These are phyloP conservation scores for Chrysanthemum seticuspe DNA, from an alignment of 129 eudicot species.

Conservation along the genomic window DNA sequence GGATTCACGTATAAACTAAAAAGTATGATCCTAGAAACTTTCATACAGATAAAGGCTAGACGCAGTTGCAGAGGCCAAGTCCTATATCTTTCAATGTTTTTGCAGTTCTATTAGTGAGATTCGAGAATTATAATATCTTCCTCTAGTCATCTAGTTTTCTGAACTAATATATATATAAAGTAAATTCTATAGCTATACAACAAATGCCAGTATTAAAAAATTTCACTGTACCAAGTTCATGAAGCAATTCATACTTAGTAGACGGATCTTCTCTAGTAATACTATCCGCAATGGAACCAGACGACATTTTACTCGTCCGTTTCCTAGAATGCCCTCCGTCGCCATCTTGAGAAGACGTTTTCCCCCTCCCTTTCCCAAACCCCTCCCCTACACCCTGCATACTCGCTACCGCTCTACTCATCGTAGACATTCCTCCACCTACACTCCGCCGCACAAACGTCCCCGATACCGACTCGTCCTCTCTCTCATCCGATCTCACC, in stretches of 20 bases:
- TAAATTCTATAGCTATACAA: background rate
- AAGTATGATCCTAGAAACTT: background rate
- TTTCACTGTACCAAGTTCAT: constrained; percentile 76
- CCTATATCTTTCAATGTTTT: background rate
- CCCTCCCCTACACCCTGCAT: constrained; percentile 82
- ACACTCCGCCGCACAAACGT: constrained; percentile 60
- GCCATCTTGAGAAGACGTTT: constrained; percentile 27
- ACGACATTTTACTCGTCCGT: constrained; percentile 64
- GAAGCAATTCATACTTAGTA: constrained; percentile 88
- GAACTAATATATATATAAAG: constrained; percentile 6
- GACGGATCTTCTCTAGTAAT: constrained; percentile 89
- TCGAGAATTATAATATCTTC: constrained; percentile 1
- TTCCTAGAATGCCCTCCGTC: constrained; percentile 49
- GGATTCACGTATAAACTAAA: background rate
- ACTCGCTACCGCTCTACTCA: constrained; percentile 96
- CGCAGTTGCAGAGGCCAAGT: background rate
- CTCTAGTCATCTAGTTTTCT: background rate
- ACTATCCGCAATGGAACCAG: constrained; percentile 83
- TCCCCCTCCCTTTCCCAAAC: constrained; percentile 58
- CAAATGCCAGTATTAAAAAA: background rate
- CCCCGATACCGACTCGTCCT: constrained; percentile 50
- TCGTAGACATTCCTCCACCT: constrained; percentile 46
- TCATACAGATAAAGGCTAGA: background rate
- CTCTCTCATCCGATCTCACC: constrained; percentile 58
- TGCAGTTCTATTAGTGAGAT: constrained; percentile 11